Evolutionary conservation across 345 rosid genomes (phyloP).

Genomic region (Eucalyptus microcorys): DNA sequence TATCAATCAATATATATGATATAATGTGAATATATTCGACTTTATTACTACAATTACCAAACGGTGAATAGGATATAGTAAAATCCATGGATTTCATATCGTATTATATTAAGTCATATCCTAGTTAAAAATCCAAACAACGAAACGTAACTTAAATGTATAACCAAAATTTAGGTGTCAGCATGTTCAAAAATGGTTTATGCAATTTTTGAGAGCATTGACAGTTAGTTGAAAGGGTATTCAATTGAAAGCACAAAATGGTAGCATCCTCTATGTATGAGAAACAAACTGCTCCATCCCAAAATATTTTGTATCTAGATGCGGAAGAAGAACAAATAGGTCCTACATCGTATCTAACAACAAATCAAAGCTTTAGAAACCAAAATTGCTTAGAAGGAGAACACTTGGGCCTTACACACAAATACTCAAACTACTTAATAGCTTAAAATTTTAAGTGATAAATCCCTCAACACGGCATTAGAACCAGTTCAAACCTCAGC

Average conservation of each 20-base stretch:
- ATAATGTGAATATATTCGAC: too few relatives aligned
- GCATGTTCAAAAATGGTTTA: fast-evolving
- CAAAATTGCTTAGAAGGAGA: background rate
- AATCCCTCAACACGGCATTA: background rate
- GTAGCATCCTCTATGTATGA: background rate
- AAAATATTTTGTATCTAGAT: background rate
- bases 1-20: too few relatives aligned
- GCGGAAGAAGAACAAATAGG: background rate
- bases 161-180: too few relatives aligned
- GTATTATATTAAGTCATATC: fast-evolving
- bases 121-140: fast-evolving
- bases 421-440: background rate
- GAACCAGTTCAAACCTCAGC: background rate
- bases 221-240: background rate
- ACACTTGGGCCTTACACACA: background rate
- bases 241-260: background rate
- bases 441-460: background rate
- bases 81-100: too few relatives aligned
- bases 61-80: fast-evolving
- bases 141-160: too few relatives aligned
- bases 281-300: background rate
- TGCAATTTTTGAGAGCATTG: background rate
- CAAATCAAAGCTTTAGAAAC: background rate
- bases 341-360: background rate
- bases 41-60: fast-evolving